Conservation (phyloP, 306 rosid genomes). For the Oxytropis ochrocephala region DNA sequence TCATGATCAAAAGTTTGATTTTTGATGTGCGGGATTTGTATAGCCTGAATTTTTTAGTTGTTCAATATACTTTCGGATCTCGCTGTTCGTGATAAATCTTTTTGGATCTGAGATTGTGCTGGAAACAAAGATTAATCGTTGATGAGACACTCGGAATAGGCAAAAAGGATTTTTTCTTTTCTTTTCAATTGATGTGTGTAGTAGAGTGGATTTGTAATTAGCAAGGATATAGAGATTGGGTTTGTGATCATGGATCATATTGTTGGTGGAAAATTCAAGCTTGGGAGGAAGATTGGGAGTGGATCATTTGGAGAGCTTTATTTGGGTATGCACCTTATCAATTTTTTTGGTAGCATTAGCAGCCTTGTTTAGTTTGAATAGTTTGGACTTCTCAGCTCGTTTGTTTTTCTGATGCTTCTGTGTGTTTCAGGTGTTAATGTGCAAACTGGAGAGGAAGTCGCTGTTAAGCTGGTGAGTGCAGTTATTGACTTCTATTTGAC, state of each 20-base stretch:
- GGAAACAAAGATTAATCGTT: constrained; percentile 19
- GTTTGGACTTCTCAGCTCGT: constrained; percentile 10
- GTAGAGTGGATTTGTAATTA: constrained; percentile 28
- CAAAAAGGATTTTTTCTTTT: not conserved
- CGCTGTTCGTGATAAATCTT: constrained; percentile 15
- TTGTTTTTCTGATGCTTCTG: constrained; percentile 34
- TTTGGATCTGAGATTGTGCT: constrained; percentile 54
- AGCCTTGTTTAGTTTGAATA: not conserved
- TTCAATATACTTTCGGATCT: constrained; percentile 30
- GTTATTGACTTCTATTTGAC: not conserved
- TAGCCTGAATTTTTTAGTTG: constrained; percentile 17
- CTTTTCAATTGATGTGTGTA: constrained; percentile 18
- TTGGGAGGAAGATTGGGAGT: constrained; percentile 92
- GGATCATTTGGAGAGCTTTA: constrained; percentile 97
- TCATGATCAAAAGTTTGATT: constrained; percentile 7
- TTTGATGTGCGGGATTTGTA: not conserved
- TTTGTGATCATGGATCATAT: constrained; percentile 79
- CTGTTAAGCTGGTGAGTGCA: constrained; percentile 83
- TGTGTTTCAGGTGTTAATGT: constrained; percentile 75
- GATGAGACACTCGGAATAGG: constrained; percentile 21
- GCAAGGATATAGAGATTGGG: constrained; percentile 27
- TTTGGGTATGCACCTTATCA: constrained; percentile 55
- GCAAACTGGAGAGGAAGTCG: constrained; percentile 95
- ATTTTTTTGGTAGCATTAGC: constrained; percentile 5
- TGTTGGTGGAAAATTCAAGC: constrained; percentile 91